Base-by-base conservation (phyloP, 176 grass and related monocot species). In the Ensete glaucum region DNA sequence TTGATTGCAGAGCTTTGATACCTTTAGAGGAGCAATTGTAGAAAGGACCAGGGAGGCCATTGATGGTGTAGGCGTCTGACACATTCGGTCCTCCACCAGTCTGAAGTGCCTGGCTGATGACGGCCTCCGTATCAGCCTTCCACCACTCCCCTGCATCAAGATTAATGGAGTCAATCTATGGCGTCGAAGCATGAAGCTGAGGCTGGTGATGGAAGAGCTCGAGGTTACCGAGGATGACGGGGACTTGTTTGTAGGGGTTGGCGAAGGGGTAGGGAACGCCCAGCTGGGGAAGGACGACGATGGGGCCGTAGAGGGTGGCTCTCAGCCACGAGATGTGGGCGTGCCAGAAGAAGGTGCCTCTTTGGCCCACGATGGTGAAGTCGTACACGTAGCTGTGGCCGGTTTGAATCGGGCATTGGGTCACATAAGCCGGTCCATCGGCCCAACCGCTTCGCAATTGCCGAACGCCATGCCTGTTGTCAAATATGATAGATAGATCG, bases 301-400 rank as follows among this genome's bases (percentile, higher is more conserved):
- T 9, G 67, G 67, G 14, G 12, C 67, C 67, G 16, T 69, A 69
- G 67, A 69, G 26, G 4, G 67, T 69, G 34, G 29, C 25, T 16
- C 67, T 29, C 14, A 69, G 67, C 67, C 67, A 69, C 5, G 67
- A 69, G 27, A 43, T 27, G 13, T 69, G 67, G 15, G 67, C 67
- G 27, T 69, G 67, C 67, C 67, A 69, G 26, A 27, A 69, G 29
- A 69, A 27, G 5, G 67, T 69, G 67, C 67, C 67, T 48, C 67
- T 69, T 43, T 69, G 67, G 11, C 67, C 67, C 8, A 50, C 27
- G 24, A 69, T 69, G 8, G 34, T 69, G 67, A 69, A 69, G 13
- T 50, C 10, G 67, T 69, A 69, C 3, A 69, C 67, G 13, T 69
- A 69, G 67, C 27, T 69, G 0, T 48, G 67, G 15, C 67, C 67